A percentile compares a stretch with the other conserved stretches of the same genome.
These are phyloP conservation scores for Pharnaceum exiguum DNA, from an alignment of 148 eudicot species.

Conservation along the genomic window DNA sequence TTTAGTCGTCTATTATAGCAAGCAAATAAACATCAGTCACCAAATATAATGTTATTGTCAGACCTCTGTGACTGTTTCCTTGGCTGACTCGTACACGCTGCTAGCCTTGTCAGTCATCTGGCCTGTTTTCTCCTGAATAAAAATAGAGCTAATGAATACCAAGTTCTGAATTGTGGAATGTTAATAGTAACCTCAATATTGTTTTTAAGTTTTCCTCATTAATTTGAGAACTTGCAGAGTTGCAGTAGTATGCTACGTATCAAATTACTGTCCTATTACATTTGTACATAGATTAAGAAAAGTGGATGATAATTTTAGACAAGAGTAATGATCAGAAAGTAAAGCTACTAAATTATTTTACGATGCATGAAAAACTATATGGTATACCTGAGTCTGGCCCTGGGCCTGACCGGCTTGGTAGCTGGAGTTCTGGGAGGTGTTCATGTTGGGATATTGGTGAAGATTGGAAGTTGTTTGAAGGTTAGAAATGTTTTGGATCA, in stretches of 20 bases:
- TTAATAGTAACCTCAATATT: no score
- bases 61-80: conserved; percentile 38
- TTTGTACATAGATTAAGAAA: no score
- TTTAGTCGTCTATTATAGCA: no score
- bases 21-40: no score
- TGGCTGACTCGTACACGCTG: conserved; percentile 31
- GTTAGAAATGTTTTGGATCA: not conserved
- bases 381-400: conserved; percentile 32
- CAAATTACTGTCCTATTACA: no score
- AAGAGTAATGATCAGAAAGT: no score
- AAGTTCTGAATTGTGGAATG: not conserved
- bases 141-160: not conserved
- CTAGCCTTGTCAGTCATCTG: conserved; percentile 31
- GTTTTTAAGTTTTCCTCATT: no score
- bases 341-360: no score
- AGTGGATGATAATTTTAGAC: no score
- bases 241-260: no score
- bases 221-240: no score
- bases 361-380: not conserved
- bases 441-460: conserved; percentile 14
- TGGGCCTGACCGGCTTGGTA: conserved; percentile 30
- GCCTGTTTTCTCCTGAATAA: conserved; percentile 29
- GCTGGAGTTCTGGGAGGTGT: conserved; percentile 28
- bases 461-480: not conserved
- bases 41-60: not conserved